phyloP scores from a whole-genome alignment of 495 filamentous ascomycete species.

The Penicillium samsonianum region DNA sequence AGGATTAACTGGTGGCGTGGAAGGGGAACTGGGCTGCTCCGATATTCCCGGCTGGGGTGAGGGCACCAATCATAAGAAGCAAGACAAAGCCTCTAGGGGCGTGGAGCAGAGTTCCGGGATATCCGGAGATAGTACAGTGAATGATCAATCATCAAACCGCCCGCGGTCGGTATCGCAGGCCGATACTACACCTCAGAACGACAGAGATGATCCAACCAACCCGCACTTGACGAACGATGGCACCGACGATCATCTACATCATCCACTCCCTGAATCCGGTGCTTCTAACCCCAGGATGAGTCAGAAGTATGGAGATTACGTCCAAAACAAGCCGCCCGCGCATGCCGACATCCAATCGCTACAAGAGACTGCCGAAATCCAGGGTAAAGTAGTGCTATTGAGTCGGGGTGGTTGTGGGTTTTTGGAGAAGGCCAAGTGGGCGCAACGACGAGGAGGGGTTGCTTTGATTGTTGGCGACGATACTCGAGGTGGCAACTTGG shows the following conservation, averaged over 20 bases:
- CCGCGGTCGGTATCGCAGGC: slow-evolving; percentile 31
- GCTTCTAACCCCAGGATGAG: slow-evolving; percentile 29
- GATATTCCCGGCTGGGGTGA: slow-evolving; percentile 93
- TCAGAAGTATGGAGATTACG: slow-evolving; percentile 44
- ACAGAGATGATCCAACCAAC: slow-evolving; percentile 17
- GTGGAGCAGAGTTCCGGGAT: slow-evolving; percentile 34
- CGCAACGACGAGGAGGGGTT: slow-evolving; percentile 81
- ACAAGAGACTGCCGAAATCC: slow-evolving; percentile 92
- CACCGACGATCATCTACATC: slow-evolving; percentile 89
- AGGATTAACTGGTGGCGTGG: slow-evolving; percentile 53
- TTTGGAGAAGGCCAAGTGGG: slow-evolving; percentile 95
- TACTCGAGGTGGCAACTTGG: slow-evolving; percentile 75
- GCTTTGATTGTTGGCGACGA: slow-evolving; percentile 95
- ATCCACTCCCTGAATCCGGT: slow-evolving; percentile 56
- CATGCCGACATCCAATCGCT: slow-evolving; percentile 95
- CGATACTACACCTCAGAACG: slow-evolving; percentile 27
- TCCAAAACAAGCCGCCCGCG: slow-evolving; percentile 46
- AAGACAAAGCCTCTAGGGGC: slow-evolving; percentile 28
- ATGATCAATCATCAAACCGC: slow-evolving; percentile 27
- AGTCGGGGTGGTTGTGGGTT: slow-evolving; percentile 95
- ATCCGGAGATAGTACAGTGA: slow-evolving; percentile 28
- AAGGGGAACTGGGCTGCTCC: slow-evolving; percentile 94
- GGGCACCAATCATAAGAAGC: slow-evolving; percentile 39
- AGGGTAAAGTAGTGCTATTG: slow-evolving; percentile 85
- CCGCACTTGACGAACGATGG: slow-evolving; percentile 64